phyloP scores from a whole-genome alignment of 495 filamentous ascomycete genomes.

The Tuber indicum region DNA sequence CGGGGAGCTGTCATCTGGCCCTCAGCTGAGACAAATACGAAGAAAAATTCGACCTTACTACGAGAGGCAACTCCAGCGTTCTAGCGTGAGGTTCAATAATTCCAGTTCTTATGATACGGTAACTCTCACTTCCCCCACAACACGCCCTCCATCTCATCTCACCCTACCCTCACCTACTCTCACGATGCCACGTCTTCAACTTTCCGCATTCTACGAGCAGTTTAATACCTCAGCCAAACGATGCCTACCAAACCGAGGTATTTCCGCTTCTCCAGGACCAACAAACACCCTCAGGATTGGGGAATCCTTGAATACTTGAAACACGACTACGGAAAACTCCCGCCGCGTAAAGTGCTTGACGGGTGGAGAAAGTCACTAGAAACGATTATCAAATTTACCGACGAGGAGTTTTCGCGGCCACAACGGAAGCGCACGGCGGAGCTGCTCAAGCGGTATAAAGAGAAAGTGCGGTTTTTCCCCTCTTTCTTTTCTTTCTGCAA shows the following conservation, averaged over 20 bases:
- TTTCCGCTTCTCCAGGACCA: constrained; percentile 13
- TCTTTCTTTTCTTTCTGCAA: background rate
- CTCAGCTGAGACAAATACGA: too few relatives aligned
- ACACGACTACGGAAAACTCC: constrained; percentile 11
- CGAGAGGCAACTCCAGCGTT: too few relatives aligned
- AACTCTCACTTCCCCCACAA: background rate
- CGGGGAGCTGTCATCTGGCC: too few relatives aligned
- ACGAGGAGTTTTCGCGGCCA: constrained; percentile 8
- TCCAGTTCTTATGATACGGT: too few relatives aligned
- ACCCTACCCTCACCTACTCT: background rate
- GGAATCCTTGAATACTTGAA: constrained; percentile 23
- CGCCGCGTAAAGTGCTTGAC: constrained; percentile 22
- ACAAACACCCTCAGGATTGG: constrained; percentile 18
- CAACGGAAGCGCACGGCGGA: constrained; percentile 15
- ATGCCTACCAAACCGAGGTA: background rate
- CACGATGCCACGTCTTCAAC: background rate
- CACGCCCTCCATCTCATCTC: background rate
- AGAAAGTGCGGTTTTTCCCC: constrained; percentile 6
- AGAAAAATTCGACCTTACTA: too few relatives aligned
- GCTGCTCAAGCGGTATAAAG: constrained; percentile 24
- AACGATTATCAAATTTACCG: constrained; percentile 13
- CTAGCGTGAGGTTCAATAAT: too few relatives aligned
- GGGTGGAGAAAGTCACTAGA: constrained; percentile 30
- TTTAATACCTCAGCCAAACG: background rate
- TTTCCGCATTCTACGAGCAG: background rate